phyloP scores from a whole-genome alignment of 345 rosid genomes.

The Adansonia digitata region DNA sequence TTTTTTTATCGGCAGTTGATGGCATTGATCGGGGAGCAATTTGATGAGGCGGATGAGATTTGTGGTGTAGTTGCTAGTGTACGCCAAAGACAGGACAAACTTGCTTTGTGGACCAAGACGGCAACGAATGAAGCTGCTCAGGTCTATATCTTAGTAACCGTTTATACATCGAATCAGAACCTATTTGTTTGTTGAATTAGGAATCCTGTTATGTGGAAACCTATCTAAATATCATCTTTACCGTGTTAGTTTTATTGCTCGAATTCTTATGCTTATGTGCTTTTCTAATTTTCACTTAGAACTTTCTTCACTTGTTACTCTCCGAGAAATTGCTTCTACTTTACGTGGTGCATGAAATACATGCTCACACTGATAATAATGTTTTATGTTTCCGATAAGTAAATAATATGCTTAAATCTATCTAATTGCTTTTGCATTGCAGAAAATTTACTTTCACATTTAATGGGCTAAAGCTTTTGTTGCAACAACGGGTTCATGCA shows the following conservation, averaged over 20 bases:
- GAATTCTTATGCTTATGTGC: not conserved
- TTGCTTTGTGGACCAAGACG: conserved; percentile 84
- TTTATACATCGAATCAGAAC: not conserved
- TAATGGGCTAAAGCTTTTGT: not conserved
- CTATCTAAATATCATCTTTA: not conserved
- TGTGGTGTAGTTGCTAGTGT: conserved; percentile 93
- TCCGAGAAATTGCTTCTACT: not conserved
- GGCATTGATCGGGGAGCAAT: conserved; percentile 95
- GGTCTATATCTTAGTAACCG: conserved; percentile 32
- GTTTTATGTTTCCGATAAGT: not conserved
- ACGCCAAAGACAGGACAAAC: conserved; percentile 75
- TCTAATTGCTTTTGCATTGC: not conserved
- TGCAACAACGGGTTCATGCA: not conserved
- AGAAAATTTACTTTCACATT: not conserved
- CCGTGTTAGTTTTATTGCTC: not conserved
- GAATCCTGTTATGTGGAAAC: not conserved
- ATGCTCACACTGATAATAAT: not conserved
- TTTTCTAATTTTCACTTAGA: not conserved
- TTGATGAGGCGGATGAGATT: conserved; percentile 82
- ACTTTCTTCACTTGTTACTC: not conserved
- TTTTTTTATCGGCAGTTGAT: conserved; percentile 44
- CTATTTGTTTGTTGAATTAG: not conserved
- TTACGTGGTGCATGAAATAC: not conserved
- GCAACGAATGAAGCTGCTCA: conserved; percentile 90
- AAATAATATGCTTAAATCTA: not conserved